Conservation (phyloP, 371 early-diverging fungal species). For the Zychaea mexicana region DNA sequence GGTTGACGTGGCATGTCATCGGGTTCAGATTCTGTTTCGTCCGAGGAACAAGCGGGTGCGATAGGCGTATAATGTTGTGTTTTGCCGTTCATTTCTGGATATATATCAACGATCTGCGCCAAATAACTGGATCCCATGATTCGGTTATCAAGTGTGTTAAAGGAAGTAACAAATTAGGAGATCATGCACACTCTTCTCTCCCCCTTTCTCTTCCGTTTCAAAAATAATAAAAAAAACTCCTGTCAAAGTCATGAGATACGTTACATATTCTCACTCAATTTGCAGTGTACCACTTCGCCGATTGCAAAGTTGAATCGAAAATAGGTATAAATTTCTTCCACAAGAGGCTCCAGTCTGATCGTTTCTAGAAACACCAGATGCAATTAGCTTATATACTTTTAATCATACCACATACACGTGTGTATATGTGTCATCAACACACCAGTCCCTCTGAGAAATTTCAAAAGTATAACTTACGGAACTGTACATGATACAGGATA, state of each 20-base stretch:
- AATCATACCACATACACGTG: background rate
- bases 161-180: background rate
- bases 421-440: background rate
- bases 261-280: conserved; percentile 35
- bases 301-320: conserved; percentile 43
- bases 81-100: conserved; percentile 13
- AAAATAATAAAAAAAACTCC: too few relatives aligned
- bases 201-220: background rate
- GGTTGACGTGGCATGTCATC: conserved; percentile 40
- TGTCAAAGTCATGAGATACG: background rate
- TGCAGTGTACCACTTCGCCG: conserved; percentile 48
- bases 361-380: conserved; percentile 36
- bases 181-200: background rate
- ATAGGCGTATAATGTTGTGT: conserved; percentile 1
- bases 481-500: conserved; percentile 66
- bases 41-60: background rate
- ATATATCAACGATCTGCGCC: conserved; percentile 33
- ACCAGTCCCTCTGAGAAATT: too few relatives aligned
- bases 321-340: conserved; percentile 46
- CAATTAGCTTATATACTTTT: too few relatives aligned
- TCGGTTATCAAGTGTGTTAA: background rate
- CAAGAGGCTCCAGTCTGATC: conserved; percentile 44
- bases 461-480: conserved; percentile 50
- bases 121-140: conserved; percentile 23
- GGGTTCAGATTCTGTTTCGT: conserved; percentile 21